Conservation (phyloP, 2,329 filamentous ascomycete genomes). For the Cytospora piceicola region DNA sequence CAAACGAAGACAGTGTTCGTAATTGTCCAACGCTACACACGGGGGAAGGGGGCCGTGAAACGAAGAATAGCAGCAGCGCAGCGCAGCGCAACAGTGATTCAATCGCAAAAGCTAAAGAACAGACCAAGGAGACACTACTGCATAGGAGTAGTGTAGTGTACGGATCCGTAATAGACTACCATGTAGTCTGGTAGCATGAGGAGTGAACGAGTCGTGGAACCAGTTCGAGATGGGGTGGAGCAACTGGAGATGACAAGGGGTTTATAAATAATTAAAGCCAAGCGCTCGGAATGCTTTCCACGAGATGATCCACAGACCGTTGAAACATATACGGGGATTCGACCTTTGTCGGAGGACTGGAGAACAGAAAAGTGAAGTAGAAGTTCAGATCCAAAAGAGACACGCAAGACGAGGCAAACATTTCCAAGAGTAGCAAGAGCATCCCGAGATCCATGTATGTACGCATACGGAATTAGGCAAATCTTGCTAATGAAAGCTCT, state of each 20-base stretch:
- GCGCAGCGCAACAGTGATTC: not conserved
- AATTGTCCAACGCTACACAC: conserved; percentile 2
- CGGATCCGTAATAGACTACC: not conserved
- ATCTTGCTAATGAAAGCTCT: not conserved
- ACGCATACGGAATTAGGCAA: not conserved
- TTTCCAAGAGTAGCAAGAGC: not conserved
- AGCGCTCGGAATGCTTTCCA: conserved; percentile 2
- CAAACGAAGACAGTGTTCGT: not conserved
- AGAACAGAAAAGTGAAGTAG: not conserved
- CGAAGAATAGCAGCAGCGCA: not conserved
- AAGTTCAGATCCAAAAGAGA: not conserved
- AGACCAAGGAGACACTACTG: not conserved
- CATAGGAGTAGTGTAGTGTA: not conserved
- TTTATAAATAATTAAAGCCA: conserved; percentile 1
- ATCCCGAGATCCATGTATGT: not conserved
- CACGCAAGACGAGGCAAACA: not conserved
- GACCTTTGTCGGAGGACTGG: not conserved
- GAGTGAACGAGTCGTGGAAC: conserved; percentile 4
- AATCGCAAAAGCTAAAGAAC: not conserved
- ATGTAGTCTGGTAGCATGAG: not conserved
- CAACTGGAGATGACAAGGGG: conserved; percentile 4
- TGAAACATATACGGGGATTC: not conserved
- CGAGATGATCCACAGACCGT: not conserved
- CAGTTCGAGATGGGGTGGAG: conserved; percentile 1
- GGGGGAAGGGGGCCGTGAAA: not conserved